Evolutionary conservation across 2,329 filamentous ascomycete species (phyloP).

Genomic region (Xylaria sp.): DNA sequence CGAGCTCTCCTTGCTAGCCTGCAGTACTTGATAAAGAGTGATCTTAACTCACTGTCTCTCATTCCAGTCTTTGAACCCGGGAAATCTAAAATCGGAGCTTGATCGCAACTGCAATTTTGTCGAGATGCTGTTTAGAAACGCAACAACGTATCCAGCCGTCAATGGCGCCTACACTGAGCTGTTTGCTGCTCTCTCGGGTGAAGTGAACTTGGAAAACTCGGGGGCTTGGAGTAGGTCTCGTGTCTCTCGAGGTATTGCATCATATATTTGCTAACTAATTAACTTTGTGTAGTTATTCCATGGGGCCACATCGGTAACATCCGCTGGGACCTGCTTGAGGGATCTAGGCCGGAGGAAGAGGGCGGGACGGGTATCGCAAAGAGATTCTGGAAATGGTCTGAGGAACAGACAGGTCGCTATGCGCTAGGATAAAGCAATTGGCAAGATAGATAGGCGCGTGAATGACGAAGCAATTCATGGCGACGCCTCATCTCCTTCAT

Average conservation of each 20-base stretch:
- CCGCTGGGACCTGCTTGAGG: slow-evolving; percentile 50
- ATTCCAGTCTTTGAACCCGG: slow-evolving; percentile 46
- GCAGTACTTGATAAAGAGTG: slow-evolving; percentile 16
- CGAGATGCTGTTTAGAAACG: slow-evolving; percentile 39
- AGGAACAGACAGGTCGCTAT: slow-evolving; percentile 53
- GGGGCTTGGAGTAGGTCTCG: slow-evolving; percentile 47
- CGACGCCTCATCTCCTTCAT: background rate
- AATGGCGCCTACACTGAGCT: slow-evolving; percentile 57
- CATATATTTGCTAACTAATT: slow-evolving; percentile 11
- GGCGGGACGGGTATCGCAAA: slow-evolving; percentile 53
- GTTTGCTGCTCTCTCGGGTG: slow-evolving; percentile 54
- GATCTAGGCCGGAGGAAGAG: slow-evolving; percentile 49
- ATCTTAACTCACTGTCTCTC: background rate
- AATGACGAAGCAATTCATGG: background rate
- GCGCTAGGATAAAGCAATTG: background rate
- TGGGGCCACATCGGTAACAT: slow-evolving; percentile 57
- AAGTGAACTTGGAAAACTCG: slow-evolving; percentile 50
- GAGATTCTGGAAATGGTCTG: slow-evolving; percentile 59
- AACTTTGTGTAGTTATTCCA: slow-evolving; percentile 53
- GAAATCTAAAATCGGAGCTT: slow-evolving; percentile 47
- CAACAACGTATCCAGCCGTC: slow-evolving; percentile 41
- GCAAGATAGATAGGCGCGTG: background rate
- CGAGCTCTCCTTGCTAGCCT: background rate
- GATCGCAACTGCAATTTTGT: slow-evolving; percentile 40
- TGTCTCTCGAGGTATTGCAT: background rate